Evolutionary conservation across 192 early-diverging fungal genomes (phyloP), one percentile per base, ranked within the genome.

Genomic region (Podila horticola): DNA sequence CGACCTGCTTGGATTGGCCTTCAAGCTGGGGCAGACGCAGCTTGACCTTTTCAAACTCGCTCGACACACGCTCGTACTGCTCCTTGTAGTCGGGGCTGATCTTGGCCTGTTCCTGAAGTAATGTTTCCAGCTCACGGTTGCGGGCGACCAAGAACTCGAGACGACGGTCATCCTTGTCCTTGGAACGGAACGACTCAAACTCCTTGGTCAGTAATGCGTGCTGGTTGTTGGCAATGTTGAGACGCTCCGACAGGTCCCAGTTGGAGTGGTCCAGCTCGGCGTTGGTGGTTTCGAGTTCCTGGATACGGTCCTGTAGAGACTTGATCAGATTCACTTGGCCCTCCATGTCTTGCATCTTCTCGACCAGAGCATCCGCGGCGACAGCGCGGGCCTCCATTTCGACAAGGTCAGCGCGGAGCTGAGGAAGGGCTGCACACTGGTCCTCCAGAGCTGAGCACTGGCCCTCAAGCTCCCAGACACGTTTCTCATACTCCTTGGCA

Each of bases 211-310:
- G 30, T 7, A 81, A 48, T 4, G 77, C 58, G 55, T 81, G 77
- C n/a, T 81, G 77, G 58, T 81, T 81, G 48, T 73, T 81, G 20
- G 77, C 77, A 48, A 81, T 69, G 62, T 81, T 81, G 33, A 81
- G 71, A 19, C 71, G 66, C 26, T 81, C 77, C 19, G 77, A 71
- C 31, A 81, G 49, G n/a, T 81, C 71, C 71, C 77, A 73, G 67
- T 81, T 81, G 52, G 71, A 69, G 22, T 81, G 77, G 19, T 81
- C 77, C 26, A 81, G 63, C 49, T 73, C 77, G 22, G 77, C 77
- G 41, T 81, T 81, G 24, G 77, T 81, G 20, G 77, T 81, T 48
- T 81, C 77, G 29, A 81, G 62, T 30, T 81, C 77, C 20, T 81
- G 70, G 22, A 81, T 73, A 22, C 77, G 77, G 24, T 81, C 60